These are phyloP conservation scores for Pseudogymnoascus sp. DNA, from an alignment of 2,329 filamentous ascomycete species.

Conservation along the genomic window DNA sequence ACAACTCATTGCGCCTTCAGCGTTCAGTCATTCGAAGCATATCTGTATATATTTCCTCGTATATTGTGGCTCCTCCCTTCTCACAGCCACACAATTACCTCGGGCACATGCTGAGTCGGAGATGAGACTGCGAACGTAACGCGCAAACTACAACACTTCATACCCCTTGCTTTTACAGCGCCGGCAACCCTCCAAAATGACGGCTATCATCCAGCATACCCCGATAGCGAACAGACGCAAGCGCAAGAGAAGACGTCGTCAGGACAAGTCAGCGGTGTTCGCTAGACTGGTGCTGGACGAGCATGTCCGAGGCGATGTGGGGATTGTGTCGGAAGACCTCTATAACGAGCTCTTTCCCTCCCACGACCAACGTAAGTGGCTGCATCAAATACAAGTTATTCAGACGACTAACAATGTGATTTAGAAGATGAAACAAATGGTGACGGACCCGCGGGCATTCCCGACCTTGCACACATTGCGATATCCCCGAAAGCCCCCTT, in stretches of 20 bases:
- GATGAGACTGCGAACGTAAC: background rate
- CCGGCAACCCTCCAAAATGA: conserved; percentile 1
- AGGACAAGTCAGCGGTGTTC: conserved; percentile 67
- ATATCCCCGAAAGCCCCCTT: conserved; percentile 65
- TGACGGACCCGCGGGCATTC: conserved; percentile 20
- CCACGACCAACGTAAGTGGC: conserved; percentile 42
- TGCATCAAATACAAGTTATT: conserved; percentile 13
- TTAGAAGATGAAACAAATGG: conserved; percentile 18
- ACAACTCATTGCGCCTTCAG: background rate
- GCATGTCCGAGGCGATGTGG: conserved; percentile 75
- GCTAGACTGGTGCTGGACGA: conserved; percentile 79
- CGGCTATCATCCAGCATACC: background rate
- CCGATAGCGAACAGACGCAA: conserved; percentile 23
- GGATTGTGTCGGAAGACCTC: conserved; percentile 78
- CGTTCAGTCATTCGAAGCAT: background rate
- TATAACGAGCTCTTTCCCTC: conserved; percentile 72
- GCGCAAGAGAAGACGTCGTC: conserved; percentile 44
- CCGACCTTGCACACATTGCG: conserved; percentile 54
- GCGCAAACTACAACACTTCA: background rate
- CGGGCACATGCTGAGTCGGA: conserved; percentile 4
- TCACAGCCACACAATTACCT: background rate
- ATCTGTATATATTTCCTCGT: background rate
- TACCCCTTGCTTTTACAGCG: conserved; percentile 3
- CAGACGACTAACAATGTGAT: conserved; percentile 15
- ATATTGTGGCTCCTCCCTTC: background rate